These are phyloP conservation scores for Scutellaria galericulata DNA, from an alignment of 257 asterid genomes.

Conservation along the genomic window DNA sequence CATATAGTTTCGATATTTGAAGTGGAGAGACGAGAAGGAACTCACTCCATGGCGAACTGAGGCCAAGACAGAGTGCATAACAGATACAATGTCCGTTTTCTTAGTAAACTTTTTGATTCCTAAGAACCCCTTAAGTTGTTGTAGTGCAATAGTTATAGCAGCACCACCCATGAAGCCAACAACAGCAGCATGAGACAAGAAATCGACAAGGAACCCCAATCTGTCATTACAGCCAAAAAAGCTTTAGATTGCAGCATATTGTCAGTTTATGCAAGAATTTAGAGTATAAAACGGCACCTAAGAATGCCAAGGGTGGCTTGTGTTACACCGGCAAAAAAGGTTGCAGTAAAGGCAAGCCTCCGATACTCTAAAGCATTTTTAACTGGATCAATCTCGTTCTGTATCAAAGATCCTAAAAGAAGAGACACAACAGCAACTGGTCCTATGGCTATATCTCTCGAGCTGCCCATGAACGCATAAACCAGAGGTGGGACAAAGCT, in stretches of 20 bases:
- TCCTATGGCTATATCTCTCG: slow-evolving; percentile 88
- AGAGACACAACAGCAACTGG: slow-evolving; percentile 95
- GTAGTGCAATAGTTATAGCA: slow-evolving; percentile 84
- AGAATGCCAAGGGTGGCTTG: slow-evolving; percentile 77
- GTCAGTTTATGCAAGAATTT: background rate
- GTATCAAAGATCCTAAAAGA: slow-evolving; percentile 67
- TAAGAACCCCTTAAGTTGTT: slow-evolving; percentile 74
- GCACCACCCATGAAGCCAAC: slow-evolving; percentile 94
- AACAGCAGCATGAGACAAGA: slow-evolving; percentile 86
- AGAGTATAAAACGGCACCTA: slow-evolving; percentile 48
- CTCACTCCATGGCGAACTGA: slow-evolving; percentile 45
- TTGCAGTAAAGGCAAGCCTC: slow-evolving; percentile 82
- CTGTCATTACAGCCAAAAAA: slow-evolving; percentile 39
- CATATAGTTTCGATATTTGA: background rate
- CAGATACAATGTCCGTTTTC: slow-evolving; percentile 66
- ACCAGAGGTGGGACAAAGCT: slow-evolving; percentile 90
- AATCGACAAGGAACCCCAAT: slow-evolving; percentile 80
- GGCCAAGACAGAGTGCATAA: slow-evolving; percentile 61
- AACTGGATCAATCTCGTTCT: slow-evolving; percentile 62
- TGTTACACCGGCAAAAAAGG: slow-evolving; percentile 86
- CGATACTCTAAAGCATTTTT: slow-evolving; percentile 54
- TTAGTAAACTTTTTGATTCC: slow-evolving; percentile 70
- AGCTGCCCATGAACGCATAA: slow-evolving; percentile 91
- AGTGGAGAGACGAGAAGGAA: background rate
- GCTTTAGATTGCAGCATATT: background rate